Evolutionary conservation across 495 filamentous ascomycete genomes (phyloP).

Genomic region (Bombardia bombarda): DNA sequence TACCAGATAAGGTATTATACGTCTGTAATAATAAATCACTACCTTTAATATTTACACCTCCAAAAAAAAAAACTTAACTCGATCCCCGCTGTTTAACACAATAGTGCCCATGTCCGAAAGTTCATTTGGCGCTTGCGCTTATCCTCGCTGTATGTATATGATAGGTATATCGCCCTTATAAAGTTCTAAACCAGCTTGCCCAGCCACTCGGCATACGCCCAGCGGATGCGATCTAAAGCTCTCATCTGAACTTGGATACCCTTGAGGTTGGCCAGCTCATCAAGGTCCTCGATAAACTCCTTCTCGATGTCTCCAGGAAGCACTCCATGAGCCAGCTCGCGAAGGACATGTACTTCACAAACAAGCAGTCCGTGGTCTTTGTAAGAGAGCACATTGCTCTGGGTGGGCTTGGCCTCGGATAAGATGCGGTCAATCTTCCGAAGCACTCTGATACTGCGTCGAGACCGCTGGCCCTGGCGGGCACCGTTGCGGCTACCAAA

Average conservation of each 20-base stretch:
- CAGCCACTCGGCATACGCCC: constrained; percentile 78
- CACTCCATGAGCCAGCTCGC: constrained; percentile 51
- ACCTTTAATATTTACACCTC: too few relatives aligned
- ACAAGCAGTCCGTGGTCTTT: constrained; percentile 85
- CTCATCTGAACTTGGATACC: constrained; percentile 66
- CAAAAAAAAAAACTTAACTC: too few relatives aligned
- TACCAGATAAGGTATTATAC: too few relatives aligned
- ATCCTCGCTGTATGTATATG: too few relatives aligned
- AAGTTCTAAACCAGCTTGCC: too few relatives aligned
- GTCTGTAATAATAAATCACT: too few relatives aligned
- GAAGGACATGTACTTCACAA: constrained; percentile 76
- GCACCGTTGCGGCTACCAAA: constrained; percentile 63
- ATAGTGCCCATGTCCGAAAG: too few relatives aligned
- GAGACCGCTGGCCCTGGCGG: constrained; percentile 47
- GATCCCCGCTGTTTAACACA: too few relatives aligned
- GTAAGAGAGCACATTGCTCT: constrained; percentile 65
- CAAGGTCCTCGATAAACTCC: constrained; percentile 79
- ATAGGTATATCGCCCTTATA: too few relatives aligned
- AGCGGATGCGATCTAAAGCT: constrained; percentile 73
- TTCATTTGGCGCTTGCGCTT: too few relatives aligned
- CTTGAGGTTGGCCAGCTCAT: constrained; percentile 72
- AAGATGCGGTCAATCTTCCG: constrained; percentile 83
- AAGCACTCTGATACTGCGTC: constrained; percentile 62
- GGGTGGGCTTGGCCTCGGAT: constrained; percentile 51
- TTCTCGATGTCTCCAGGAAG: constrained; percentile 63